Evolutionary conservation across 192 early-diverging fungal genomes (phyloP).

Genomic region (Podila epigama): DNA sequence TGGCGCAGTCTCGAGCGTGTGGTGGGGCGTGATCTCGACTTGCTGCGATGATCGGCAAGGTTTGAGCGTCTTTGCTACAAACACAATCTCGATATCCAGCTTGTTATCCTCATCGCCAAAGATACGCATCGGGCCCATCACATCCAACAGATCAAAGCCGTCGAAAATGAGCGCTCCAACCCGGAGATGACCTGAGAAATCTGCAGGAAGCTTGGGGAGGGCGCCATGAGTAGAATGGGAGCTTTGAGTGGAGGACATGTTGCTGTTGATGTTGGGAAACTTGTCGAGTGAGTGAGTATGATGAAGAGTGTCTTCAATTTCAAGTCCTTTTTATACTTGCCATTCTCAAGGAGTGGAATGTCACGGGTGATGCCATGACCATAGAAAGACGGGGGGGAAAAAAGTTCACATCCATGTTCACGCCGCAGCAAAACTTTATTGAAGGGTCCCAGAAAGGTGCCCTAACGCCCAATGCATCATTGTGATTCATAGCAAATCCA

Average conservation of each 20-base stretch:
- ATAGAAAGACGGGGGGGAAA: no score
- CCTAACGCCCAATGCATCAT: no score
- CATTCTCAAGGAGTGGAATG: no score
- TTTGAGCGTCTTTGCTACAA: slow-evolving; percentile 11
- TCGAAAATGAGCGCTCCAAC: slow-evolving; percentile 9
- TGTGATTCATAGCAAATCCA: no score
- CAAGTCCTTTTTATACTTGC: no score
- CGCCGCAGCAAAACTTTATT: no score
- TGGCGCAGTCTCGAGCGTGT: slow-evolving; percentile 30
- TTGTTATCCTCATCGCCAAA: slow-evolving; percentile 22
- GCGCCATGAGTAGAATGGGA: background rate
- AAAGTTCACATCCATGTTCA: no score
- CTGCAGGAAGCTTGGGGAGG: background rate
- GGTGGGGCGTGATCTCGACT: slow-evolving; percentile 27
- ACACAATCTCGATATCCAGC: slow-evolving; percentile 30
- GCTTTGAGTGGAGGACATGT: background rate
- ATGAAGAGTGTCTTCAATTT: no score
- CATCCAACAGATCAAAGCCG: slow-evolving; percentile 12
- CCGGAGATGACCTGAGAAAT: background rate
- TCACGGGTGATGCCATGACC: no score
- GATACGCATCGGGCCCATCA: slow-evolving; percentile 3
- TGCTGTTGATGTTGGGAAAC: background rate
- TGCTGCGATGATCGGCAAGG: slow-evolving; percentile 16
- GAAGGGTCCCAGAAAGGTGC: no score
- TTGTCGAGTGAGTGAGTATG: background rate